Evolutionary conservation across 192 early-diverging fungal genomes (phyloP).

Genomic region (Coemansia sp.): DNA sequence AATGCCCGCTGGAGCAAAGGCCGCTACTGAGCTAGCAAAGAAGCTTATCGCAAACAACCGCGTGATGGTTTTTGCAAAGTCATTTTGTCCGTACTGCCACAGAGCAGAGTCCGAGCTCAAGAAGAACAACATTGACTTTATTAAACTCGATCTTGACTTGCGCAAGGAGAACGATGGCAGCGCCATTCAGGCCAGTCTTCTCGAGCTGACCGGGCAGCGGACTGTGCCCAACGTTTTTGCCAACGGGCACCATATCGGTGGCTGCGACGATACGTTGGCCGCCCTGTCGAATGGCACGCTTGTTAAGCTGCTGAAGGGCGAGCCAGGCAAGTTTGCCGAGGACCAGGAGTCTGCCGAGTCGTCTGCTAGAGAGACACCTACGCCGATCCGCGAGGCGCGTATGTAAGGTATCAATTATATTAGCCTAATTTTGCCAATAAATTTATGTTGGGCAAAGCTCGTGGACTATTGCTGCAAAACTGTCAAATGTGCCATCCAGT

Average conservation of each 20-base stretch:
- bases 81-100: constrained; percentile 68
- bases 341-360: constrained; percentile 3
- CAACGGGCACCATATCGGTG: constrained; percentile 65
- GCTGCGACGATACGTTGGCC: constrained; percentile 57
- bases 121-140: constrained; percentile 33
- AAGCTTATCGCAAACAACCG: constrained; percentile 36
- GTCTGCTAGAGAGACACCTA: constrained; percentile 1
- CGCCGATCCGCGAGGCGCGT: constrained; percentile 14
- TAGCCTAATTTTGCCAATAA: constrained; percentile 16
- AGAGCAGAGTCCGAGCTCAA: constrained; percentile 56
- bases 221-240: constrained; percentile 79
- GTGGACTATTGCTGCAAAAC: constrained; percentile 69
- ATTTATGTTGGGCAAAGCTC: constrained; percentile 33
- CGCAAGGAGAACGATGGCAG: constrained; percentile 52
- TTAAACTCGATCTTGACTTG: constrained; percentile 60
- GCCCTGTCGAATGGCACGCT: constrained; percentile 54
- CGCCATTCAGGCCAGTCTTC: constrained; percentile 64
- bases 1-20: constrained; percentile 37
- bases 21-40: constrained; percentile 28
- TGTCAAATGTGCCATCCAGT: constrained; percentile 59
- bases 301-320: constrained; percentile 47
- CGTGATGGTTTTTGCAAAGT: constrained; percentile 75
- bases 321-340: constrained; percentile 9
- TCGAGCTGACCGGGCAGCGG: constrained; percentile 60
- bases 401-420: constrained; percentile 7